Evolutionary conservation across 2,329 filamentous ascomycete genomes (phyloP).

Genomic region (Alternaria arborescens): DNA sequence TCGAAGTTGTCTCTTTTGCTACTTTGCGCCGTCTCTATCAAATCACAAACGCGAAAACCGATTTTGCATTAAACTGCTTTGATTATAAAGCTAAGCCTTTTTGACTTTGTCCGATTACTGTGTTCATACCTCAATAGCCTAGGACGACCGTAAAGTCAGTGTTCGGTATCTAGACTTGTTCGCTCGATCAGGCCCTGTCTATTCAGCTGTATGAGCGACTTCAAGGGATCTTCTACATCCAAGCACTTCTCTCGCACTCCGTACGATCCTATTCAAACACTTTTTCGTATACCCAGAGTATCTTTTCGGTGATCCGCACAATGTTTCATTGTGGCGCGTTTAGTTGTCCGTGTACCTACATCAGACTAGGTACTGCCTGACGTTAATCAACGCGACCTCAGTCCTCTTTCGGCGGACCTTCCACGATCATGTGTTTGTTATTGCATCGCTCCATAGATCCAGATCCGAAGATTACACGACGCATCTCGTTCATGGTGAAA

Average conservation of each 20-base stretch:
- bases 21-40: background rate
- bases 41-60: background rate
- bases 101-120: accelerated
- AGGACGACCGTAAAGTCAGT: conserved; percentile 11
- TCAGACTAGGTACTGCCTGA: too few species aligned
- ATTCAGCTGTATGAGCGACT: conserved; percentile 31
- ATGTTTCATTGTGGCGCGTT: conserved; percentile 35
- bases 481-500: too few species aligned
- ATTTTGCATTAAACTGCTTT: background rate
- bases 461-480: too few species aligned
- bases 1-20: background rate
- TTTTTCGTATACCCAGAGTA: conserved; percentile 32
- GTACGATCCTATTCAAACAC: conserved; percentile 21
- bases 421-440: conserved; percentile 11
- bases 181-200: conserved; percentile 36
- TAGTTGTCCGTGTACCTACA: conserved; percentile 27
- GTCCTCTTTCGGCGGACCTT: conserved; percentile 25
- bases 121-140: background rate
- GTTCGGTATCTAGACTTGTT: conserved; percentile 31
- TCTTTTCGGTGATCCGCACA: conserved; percentile 18
- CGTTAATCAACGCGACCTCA: conserved; percentile 21
- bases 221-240: conserved; percentile 35
- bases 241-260: conserved; percentile 38
- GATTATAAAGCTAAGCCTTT: too few species aligned
- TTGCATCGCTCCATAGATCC: too few species aligned